Evolutionary conservation across 768 basidiomycete species (phyloP).

Genomic region (Termitomyces eurrhizus): DNA sequence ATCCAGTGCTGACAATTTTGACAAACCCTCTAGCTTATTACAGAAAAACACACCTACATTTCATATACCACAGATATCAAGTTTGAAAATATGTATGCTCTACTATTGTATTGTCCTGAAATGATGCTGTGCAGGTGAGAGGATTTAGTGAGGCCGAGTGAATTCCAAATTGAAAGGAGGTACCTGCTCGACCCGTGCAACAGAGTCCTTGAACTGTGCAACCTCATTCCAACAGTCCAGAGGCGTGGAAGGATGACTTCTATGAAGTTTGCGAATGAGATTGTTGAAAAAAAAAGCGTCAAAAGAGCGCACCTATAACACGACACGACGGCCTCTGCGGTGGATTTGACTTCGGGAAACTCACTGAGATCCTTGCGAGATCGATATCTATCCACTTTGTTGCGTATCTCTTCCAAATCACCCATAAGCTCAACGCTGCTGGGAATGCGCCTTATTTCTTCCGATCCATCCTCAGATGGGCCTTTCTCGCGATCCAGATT

Average conservation of each 20-base stretch:
- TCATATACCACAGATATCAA: not conserved
- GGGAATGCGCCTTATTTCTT: conserved; percentile 41
- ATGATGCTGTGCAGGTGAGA: conserved; percentile 45
- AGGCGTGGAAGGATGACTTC: conserved; percentile 43
- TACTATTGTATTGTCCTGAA: conserved; percentile 51
- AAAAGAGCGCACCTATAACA: conserved; percentile 64
- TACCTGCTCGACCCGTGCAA: conserved; percentile 68
- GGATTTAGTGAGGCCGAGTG: not conserved
- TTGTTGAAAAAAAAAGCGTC: not conserved
- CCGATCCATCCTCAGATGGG: conserved; percentile 40
- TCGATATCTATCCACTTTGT: conserved; percentile 71
- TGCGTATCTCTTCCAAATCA: conserved; percentile 72
- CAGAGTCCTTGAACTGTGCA: conserved; percentile 61
- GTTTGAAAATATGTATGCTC: conserved; percentile 6
- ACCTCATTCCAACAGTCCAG: conserved; percentile 79
- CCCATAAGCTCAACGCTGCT: conserved; percentile 62
- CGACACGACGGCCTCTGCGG: conserved; percentile 55
- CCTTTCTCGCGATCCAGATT: conserved; percentile 74
- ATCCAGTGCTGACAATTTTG: conserved; percentile 1
- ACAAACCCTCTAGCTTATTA: conserved; percentile 1
- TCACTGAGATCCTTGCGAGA: conserved; percentile 49
- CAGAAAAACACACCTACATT: conserved; percentile 6
- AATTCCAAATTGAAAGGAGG: not conserved
- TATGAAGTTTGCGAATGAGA: conserved; percentile 29
- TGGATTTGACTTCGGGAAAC: conserved; percentile 53